These are phyloP conservation scores for Triticum timopheevii DNA, from an alignment of 176 grass and related monocot species.

Conservation along the genomic window DNA sequence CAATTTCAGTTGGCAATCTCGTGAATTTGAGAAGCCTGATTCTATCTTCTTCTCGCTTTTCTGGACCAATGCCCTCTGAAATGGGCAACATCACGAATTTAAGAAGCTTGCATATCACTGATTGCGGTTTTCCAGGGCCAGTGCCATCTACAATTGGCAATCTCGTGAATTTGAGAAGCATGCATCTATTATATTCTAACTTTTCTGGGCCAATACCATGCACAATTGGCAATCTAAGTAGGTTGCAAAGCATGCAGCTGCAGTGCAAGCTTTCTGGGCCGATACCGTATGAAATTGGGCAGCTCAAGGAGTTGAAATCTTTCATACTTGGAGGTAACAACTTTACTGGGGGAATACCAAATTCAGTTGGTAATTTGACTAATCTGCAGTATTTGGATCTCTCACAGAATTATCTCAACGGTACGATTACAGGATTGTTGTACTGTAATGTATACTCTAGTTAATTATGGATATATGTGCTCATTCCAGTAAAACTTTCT, in stretches of 20 bases:
- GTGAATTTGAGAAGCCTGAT: neutral
- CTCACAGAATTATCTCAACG: neutral
- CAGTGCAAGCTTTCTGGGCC: neutral
- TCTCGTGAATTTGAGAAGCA: neutral
- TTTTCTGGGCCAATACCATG: neutral
- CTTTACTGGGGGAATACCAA: neutral
- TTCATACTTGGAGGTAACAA: neutral
- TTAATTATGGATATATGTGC: neutral
- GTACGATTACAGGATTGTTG: neutral
- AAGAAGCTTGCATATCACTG: neutral
- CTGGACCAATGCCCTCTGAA: neutral
- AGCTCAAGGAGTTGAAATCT: neutral
- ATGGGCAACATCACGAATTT: neutral
- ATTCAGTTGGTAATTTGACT: slow-evolving; percentile 35
- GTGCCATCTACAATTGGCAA: slow-evolving; percentile 1
- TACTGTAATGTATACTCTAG: neutral
- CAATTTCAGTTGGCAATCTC: neutral
- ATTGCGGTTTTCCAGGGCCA: neutral
- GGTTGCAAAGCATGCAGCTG: neutral
- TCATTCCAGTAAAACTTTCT: too few species aligned
- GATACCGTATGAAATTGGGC: neutral
- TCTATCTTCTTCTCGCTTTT: neutral
- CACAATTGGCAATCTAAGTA: neutral
- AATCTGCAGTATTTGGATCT: slow-evolving; percentile 2
- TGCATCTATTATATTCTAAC: neutral